Percentiles rank a stretch among this genome's conserved stretches.
Evolutionary conservation across 495 filamentous ascomycete species (phyloP).

Genomic region (Penicillium riverlandense): DNA sequence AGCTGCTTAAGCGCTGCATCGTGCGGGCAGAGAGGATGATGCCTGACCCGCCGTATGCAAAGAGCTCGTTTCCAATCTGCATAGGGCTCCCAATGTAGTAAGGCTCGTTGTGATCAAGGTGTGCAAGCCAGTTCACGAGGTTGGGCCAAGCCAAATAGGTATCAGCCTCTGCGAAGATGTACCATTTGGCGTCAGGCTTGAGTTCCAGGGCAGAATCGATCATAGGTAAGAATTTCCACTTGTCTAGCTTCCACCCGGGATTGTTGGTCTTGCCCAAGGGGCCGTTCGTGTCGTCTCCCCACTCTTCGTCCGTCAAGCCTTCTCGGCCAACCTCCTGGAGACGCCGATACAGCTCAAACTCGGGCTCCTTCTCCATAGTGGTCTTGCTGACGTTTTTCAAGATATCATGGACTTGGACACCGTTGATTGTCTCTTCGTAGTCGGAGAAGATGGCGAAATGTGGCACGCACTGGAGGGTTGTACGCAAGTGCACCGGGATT

Average conservation of each 20-base stretch:
- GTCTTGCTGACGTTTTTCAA: slow-evolving; percentile 27
- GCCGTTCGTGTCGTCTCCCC: slow-evolving; percentile 25
- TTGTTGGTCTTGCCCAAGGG: slow-evolving; percentile 29
- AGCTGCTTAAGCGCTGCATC: slow-evolving; percentile 11
- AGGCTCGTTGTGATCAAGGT: slow-evolving; percentile 40
- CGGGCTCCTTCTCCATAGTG: slow-evolving; percentile 27
- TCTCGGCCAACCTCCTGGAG: slow-evolving; percentile 31
- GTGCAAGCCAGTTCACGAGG: slow-evolving; percentile 46
- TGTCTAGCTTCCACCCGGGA: slow-evolving; percentile 55
- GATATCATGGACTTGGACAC: slow-evolving; percentile 33
- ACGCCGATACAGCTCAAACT: slow-evolving; percentile 35
- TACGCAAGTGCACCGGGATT: slow-evolving; percentile 32
- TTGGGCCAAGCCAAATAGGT: slow-evolving; percentile 60
- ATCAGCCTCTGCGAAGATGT: slow-evolving; percentile 58
- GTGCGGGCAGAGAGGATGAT: slow-evolving; percentile 40
- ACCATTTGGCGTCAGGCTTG: slow-evolving; percentile 51
- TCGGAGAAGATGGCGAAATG: slow-evolving; percentile 43
- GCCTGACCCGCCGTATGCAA: slow-evolving; percentile 58
- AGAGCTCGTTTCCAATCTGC: slow-evolving; percentile 33
- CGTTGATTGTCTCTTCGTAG: slow-evolving; percentile 33
- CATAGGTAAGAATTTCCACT: slow-evolving; percentile 62
- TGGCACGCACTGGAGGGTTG: slow-evolving; percentile 31
- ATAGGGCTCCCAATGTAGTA: slow-evolving; percentile 48
- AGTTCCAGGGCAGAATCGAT: slow-evolving; percentile 46
- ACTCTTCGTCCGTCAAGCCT: slow-evolving; percentile 22